Conservation (phyloP, 2,329 filamentous ascomycete species). For the Monascus ruber region DNA sequence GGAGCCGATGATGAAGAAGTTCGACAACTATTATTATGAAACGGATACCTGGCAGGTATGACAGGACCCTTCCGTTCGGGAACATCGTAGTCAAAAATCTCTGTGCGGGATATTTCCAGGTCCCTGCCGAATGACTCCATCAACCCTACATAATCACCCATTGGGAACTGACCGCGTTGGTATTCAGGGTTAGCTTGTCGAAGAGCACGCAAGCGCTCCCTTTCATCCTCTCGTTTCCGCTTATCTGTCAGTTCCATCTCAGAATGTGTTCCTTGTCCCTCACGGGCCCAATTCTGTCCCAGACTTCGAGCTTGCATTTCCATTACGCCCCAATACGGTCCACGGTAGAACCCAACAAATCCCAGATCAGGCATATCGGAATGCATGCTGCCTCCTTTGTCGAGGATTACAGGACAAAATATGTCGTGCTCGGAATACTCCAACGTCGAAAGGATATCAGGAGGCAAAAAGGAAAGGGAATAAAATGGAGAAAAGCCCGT, state of each 20-base stretch:
- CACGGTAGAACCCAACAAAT: slow-evolving; percentile 75
- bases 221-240: slow-evolving; percentile 12
- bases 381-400: slow-evolving; percentile 55
- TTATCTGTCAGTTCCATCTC: slow-evolving; percentile 5
- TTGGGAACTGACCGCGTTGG: slow-evolving; percentile 58
- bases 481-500: slow-evolving; percentile 60
- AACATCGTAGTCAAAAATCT: slow-evolving; percentile 21
- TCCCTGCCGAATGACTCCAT: slow-evolving; percentile 59
- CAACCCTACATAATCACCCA: slow-evolving; percentile 68
- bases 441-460: slow-evolving; percentile 44
- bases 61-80: slow-evolving; percentile 27
- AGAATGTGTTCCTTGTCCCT: not conserved
- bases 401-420: slow-evolving; percentile 54
- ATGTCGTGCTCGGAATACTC: slow-evolving; percentile 44
- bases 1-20: slow-evolving; percentile 11
- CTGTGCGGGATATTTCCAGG: slow-evolving; percentile 39
- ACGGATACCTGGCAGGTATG: slow-evolving; percentile 46
- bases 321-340: slow-evolving; percentile 77
- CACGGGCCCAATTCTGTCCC: slow-evolving; percentile 46
- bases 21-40: slow-evolving; percentile 8
- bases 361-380: slow-evolving; percentile 53
- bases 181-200: slow-evolving; percentile 6
- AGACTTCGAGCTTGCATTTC: slow-evolving; percentile 72
- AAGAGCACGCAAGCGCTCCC: slow-evolving; percentile 13
- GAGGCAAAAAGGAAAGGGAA: slow-evolving; percentile 54